These are phyloP conservation scores for Sporothrix phasma DNA, from an alignment of 2,329 filamentous ascomycete genomes.

Conservation along the genomic window DNA sequence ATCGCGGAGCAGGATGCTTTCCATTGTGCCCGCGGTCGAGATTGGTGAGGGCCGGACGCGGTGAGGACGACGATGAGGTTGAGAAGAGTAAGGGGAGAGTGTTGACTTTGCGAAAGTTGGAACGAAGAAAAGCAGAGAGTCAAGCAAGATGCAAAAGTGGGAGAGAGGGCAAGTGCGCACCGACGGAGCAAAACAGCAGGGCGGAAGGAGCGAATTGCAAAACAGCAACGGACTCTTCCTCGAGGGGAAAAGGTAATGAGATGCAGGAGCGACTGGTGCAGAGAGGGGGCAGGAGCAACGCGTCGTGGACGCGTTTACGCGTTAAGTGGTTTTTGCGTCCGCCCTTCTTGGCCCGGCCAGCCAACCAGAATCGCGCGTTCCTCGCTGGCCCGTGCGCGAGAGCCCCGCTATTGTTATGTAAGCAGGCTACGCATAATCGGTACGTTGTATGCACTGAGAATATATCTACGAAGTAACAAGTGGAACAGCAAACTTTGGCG, in stretches of 20 bases:
- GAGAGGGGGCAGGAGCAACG: constrained; percentile 11
- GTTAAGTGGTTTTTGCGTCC: constrained; percentile 16
- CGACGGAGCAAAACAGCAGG: not conserved
- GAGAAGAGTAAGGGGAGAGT: not conserved
- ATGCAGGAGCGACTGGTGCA: not conserved
- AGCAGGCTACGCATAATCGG: not conserved
- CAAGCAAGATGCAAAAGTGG: not conserved
- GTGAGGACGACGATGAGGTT: not conserved
- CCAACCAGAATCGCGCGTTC: not conserved
- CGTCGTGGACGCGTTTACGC: constrained; percentile 18
- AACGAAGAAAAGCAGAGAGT: not conserved
- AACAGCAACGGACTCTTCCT: constrained; percentile 1
- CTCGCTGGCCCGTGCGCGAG: not conserved
- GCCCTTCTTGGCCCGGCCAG: not conserved
- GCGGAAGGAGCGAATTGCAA: not conserved
- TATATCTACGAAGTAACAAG: not conserved
- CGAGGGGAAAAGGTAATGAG: constrained; percentile 10
- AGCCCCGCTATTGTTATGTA: not conserved
- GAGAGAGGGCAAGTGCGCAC: not conserved
- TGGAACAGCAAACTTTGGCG: too few species aligned
- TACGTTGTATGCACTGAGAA: not conserved
- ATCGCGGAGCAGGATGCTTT: constrained; percentile 66
- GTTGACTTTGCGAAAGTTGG: not conserved
- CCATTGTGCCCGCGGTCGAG: constrained; percentile 41
- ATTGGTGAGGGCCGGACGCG: not conserved